Base-by-base conservation (phyloP, 768 basidiomycete genomes). In the Hygrophorus russula region DNA sequence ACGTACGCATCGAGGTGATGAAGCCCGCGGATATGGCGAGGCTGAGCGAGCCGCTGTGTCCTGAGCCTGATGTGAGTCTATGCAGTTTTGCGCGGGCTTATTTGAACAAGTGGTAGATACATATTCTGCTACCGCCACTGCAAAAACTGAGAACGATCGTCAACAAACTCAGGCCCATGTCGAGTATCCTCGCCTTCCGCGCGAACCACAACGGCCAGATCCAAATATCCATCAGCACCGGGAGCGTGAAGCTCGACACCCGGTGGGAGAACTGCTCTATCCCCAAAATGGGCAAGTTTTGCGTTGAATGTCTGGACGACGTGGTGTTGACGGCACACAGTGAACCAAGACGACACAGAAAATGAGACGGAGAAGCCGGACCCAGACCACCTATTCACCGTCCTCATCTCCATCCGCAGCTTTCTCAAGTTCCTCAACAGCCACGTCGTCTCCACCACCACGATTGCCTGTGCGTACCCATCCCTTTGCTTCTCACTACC, bases 1-100 rank as follows among this genome's bases (percentile, higher is more conserved):
- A 91, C 53, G 84, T 92, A 20, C 72, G 74, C 50, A 83, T 92
- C 45, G 83, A 84, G 39, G 79, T 93, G 7, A 71, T 88, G 74
- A 76, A 76, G 45, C 82, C 82, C 1, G 64, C 66, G 0, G 90
- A 92, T 45, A 75, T 85, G 9, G 78, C 73, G 14, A 75, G 69
- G 47, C 69, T 92, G 44, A 70, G 65, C 19, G 90, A 92, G 56
- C 90, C 90, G 1, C 59, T 86, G 51, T 92, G 89, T 55, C 90
- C 90, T 1, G 80, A 84, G 24, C 86, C 89, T 12, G 84, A 92
- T 47, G 90, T 88, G 51, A 51, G 75, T 33, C 39, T 30, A 41
- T 24, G 33, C 20, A 42, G 12, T 12, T 34, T 15, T n/a, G 6
- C 19, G 8, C 11, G 27, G n/a, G 8, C 13, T 24, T 31, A 33